A percentile compares a stretch with the other conserved stretches of the same genome.
Evolutionary conservation across 768 basidiomycete species (phyloP).

Genomic region (Mycena olivaceomarginata): DNA sequence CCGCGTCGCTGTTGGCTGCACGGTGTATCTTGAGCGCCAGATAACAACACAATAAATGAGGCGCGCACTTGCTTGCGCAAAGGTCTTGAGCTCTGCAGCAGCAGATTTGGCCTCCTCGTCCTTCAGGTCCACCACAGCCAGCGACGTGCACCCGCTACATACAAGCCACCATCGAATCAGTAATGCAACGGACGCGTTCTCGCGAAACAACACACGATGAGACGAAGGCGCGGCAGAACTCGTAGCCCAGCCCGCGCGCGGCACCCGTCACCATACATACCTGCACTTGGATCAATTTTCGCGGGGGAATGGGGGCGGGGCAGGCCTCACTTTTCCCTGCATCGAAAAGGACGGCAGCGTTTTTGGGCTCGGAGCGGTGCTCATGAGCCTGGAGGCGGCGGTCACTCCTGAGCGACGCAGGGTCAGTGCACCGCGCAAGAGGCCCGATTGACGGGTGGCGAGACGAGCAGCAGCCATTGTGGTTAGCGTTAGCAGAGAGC

Average conservation of each 20-base stretch:
- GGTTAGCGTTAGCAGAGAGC: not conserved
- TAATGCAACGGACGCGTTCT: slow-evolving; percentile 20
- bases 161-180: slow-evolving; percentile 57
- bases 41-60: slow-evolving; percentile 39
- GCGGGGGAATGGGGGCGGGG: slow-evolving; percentile 16
- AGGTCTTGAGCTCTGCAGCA: slow-evolving; percentile 76
- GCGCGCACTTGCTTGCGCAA: slow-evolving; percentile 51
- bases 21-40: slow-evolving; percentile 37
- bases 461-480: slow-evolving; percentile 36
- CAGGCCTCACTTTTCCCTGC: slow-evolving; percentile 76
- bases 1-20: slow-evolving; percentile 72
- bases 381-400: slow-evolving; percentile 42
- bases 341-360: slow-evolving; percentile 88
- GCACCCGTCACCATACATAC: slow-evolving; percentile 96
- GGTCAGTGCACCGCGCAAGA: slow-evolving; percentile 39
- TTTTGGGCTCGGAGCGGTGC: slow-evolving; percentile 54
- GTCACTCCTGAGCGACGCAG: slow-evolving; percentile 49
- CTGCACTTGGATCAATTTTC: slow-evolving; percentile 58
- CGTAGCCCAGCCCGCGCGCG: slow-evolving; percentile 92
- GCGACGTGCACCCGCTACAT: slow-evolving; percentile 83
- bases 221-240: slow-evolving; percentile 93
- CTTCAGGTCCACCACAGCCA: slow-evolving; percentile 91
- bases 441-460: slow-evolving; percentile 30
- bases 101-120: slow-evolving; percentile 79
- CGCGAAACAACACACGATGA: slow-evolving; percentile 76